phyloP scores from a whole-genome alignment of 768 basidiomycete species.

The Hysterangium stoloniferum region DNA sequence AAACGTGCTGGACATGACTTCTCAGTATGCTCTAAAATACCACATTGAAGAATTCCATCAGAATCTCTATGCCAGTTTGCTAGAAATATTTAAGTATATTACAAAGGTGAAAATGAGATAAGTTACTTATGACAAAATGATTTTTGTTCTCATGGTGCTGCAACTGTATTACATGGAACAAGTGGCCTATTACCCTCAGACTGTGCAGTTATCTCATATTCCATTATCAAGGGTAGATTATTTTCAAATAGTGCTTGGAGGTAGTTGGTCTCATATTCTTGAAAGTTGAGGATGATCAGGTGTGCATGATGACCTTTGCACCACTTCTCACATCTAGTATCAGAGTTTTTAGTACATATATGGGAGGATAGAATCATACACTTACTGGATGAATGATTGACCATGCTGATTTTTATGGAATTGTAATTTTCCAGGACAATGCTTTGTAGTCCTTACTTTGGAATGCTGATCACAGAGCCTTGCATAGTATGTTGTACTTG shows the following conservation, averaged over 20 bases:
- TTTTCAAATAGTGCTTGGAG: too few species aligned
- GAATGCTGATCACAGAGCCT: background rate
- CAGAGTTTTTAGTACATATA: too few species aligned
- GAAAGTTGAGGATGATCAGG: too few species aligned
- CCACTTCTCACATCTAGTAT: too few species aligned
- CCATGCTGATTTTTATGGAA: too few species aligned
- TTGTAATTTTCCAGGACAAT: conserved; percentile 12
- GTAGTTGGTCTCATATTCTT: too few species aligned
- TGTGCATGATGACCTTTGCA: too few species aligned
- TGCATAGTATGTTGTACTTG: too few species aligned
- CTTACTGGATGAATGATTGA: too few species aligned
- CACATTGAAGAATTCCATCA: conserved; percentile 14
- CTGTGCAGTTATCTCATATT: conserved; percentile 8
- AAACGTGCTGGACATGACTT: background rate
- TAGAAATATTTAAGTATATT: background rate
- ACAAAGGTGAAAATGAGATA: background rate
- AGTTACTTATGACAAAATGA: conserved; percentile 14
- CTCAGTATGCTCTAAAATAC: background rate
- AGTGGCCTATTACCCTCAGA: conserved; percentile 17
- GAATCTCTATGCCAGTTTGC: conserved; percentile 18
- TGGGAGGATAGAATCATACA: conserved; percentile 10
- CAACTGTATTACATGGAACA: conserved; percentile 15
- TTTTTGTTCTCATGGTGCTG: conserved; percentile 15
- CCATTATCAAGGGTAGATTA: background rate
- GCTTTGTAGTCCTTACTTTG: background rate